Percentiles rank a stretch among this genome's conserved stretches.
Evolutionary conservation across 108 stramenopile species (phyloP).

Genomic region (Chaetoceros tenuissimus): DNA sequence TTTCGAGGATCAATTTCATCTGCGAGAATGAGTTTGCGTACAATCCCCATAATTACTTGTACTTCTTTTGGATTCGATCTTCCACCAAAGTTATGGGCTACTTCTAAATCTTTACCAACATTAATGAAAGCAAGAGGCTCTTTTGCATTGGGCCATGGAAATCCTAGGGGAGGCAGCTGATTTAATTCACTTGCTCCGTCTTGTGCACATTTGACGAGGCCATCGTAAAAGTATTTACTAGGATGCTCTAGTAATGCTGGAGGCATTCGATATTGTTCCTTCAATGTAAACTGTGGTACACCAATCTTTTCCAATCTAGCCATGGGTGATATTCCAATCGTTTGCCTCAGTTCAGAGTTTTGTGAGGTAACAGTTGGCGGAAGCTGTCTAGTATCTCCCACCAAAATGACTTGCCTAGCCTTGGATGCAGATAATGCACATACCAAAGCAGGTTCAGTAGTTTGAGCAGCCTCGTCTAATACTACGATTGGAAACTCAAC

Average conservation of each 20-base stretch:
- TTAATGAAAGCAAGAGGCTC: slow-evolving; percentile 53
- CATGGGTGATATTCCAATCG: slow-evolving; percentile 59
- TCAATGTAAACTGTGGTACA: slow-evolving; percentile 26
- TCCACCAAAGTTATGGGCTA: slow-evolving; percentile 36
- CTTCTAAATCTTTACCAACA: slow-evolving; percentile 31
- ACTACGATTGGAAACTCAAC: slow-evolving; percentile 46
- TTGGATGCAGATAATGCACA: slow-evolving; percentile 47
- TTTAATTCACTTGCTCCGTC: slow-evolving; percentile 1
- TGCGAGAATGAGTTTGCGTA: slow-evolving; percentile 21
- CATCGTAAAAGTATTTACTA: slow-evolving; percentile 57
- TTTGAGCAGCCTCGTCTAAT: slow-evolving; percentile 69
- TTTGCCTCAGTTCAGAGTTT: slow-evolving; percentile 24
- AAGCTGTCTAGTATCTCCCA: slow-evolving; percentile 66
- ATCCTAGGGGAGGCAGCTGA: slow-evolving; percentile 28
- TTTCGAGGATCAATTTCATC: slow-evolving; percentile 25
- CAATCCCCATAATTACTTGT: slow-evolving; percentile 25
- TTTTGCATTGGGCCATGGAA: slow-evolving; percentile 44
- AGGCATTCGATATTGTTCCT: slow-evolving; percentile 61
- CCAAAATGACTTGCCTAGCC: slow-evolving; percentile 46
- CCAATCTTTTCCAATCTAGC: slow-evolving; percentile 46
- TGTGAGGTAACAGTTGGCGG: slow-evolving; percentile 51
- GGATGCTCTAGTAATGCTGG: slow-evolving; percentile 43
- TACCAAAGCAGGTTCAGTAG: slow-evolving; percentile 60
- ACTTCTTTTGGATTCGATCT: slow-evolving; percentile 54
- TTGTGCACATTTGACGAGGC: slow-evolving; percentile 28